Evolutionary conservation across 352 stramenopile species (phyloP).

Genomic region (Phytophthora sojae): DNA sequence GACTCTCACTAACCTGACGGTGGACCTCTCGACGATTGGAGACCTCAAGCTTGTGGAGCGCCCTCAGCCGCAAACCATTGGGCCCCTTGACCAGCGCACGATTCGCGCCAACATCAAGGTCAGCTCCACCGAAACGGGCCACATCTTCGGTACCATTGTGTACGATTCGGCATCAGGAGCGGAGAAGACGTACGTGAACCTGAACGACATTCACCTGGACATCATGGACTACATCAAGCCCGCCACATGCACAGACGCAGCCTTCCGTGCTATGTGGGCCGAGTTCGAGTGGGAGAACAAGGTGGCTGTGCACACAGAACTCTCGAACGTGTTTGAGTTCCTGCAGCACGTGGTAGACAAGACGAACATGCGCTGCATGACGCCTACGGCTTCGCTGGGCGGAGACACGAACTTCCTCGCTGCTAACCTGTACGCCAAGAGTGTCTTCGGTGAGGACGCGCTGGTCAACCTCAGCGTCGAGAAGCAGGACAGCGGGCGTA

Average conservation of each 20-base stretch:
- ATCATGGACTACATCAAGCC: slow-evolving; percentile 99
- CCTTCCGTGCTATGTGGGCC: slow-evolving; percentile 99
- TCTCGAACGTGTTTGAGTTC: slow-evolving; percentile 98
- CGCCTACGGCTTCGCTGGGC: slow-evolving; percentile 90
- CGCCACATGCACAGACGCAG: slow-evolving; percentile 92
- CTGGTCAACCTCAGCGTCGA: slow-evolving; percentile 99
- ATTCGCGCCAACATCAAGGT: slow-evolving; percentile 99
- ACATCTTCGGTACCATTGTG: slow-evolving; percentile 99
- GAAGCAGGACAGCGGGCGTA: slow-evolving; percentile 98
- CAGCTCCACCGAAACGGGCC: slow-evolving; percentile 99
- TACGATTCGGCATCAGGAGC: slow-evolving; percentile 96
- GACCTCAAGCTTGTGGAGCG: slow-evolving; percentile 99
- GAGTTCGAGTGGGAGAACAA: slow-evolving; percentile 99
- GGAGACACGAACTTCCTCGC: slow-evolving; percentile 94
- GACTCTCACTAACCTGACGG: slow-evolving; percentile 98
- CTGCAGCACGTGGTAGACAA: slow-evolving; percentile 98
- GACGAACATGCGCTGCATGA: slow-evolving; percentile 99
- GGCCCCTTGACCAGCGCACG: slow-evolving; percentile 96
- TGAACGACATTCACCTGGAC: slow-evolving; percentile 99
- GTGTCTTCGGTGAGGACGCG: slow-evolving; percentile 97
- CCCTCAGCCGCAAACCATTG: slow-evolving; percentile 97
- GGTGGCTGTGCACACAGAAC: slow-evolving; percentile 97
- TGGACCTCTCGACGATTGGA: slow-evolving; percentile 99
- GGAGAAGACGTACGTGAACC: slow-evolving; percentile 99
- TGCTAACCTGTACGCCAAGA: slow-evolving; percentile 94